phyloP scores from a whole-genome alignment of 2,329 filamentous ascomycete genomes.

The Coniella vitis region DNA sequence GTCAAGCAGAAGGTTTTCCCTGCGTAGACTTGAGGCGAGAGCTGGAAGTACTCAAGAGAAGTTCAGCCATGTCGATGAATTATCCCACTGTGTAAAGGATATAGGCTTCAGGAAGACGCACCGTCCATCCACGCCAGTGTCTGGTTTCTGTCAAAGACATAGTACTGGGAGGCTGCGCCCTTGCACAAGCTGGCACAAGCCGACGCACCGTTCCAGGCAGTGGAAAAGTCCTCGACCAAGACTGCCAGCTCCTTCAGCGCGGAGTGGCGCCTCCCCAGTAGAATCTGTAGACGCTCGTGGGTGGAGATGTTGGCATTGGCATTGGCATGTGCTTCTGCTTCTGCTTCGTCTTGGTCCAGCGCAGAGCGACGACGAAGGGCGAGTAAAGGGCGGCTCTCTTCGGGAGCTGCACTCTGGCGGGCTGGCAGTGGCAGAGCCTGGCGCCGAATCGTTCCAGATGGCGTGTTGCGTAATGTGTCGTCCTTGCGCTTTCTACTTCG shows the following conservation, averaged over 20 bases:
- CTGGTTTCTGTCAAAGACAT: not conserved
- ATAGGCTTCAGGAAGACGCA: too few relatives aligned
- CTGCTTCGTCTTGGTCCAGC: too few relatives aligned
- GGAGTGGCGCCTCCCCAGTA: not conserved
- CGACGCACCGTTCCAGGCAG: not conserved
- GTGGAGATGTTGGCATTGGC: not conserved
- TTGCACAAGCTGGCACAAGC: not conserved
- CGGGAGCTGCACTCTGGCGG: not conserved
- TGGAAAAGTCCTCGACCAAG: not conserved
- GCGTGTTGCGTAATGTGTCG: not conserved
- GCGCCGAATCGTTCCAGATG: too few relatives aligned
- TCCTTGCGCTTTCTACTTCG: slow-evolving; percentile 2
- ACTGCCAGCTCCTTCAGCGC: not conserved
- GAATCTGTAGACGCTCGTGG: not conserved
- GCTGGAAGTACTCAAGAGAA: not conserved
- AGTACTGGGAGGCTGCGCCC: not conserved
- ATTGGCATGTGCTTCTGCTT: not conserved
- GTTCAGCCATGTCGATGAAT: not conserved
- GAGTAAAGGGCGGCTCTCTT: not conserved
- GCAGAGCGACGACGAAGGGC: too few relatives aligned
- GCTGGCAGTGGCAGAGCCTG: not conserved
- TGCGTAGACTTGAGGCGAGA: not conserved
- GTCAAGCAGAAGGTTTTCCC: not conserved
- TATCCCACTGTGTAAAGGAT: too few relatives aligned
- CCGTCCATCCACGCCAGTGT: not conserved